These are phyloP conservation scores for Cronartium quercuum DNA, from an alignment of 1,284 basidiomycete genomes.

Conservation along the genomic window DNA sequence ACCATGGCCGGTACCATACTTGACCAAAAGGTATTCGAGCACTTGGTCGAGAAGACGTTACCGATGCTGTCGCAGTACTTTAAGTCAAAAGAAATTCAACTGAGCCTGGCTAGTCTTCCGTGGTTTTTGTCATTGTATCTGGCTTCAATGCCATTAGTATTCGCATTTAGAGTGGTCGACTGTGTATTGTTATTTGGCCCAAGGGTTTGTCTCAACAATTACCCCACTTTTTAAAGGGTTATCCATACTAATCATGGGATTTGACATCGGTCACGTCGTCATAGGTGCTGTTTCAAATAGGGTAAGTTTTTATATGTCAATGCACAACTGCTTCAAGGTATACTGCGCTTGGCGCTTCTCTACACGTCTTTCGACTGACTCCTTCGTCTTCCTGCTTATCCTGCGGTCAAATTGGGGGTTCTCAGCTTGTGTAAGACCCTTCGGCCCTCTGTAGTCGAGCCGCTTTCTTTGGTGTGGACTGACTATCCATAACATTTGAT, in stretches of 20 bases:
- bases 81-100: constrained; percentile 81
- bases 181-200: constrained; percentile 99
- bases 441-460: neutral
- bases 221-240: neutral
- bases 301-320: neutral
- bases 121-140: constrained; percentile 91
- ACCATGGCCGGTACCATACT: constrained; percentile 98
- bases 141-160: constrained; percentile 98
- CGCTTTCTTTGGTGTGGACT: neutral
- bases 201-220: constrained; percentile 61
- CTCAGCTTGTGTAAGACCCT: neutral
- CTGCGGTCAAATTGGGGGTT: neutral
- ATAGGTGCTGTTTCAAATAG: constrained; percentile 38
- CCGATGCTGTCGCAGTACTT: constrained; percentile 89
- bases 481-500: neutral
- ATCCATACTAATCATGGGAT: neutral
- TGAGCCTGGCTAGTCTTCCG: constrained; percentile 91
- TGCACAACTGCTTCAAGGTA: neutral
- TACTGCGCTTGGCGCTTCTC: neutral
- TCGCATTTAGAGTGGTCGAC: constrained; percentile 96
- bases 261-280: neutral
- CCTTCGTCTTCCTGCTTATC: neutral
- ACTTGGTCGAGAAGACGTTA: constrained; percentile 65
- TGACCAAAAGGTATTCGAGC: constrained; percentile 96
- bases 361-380: neutral